Evolutionary conservation across 2,329 filamentous ascomycete species (phyloP).

Genomic region (Claviceps pazoutovae): DNA sequence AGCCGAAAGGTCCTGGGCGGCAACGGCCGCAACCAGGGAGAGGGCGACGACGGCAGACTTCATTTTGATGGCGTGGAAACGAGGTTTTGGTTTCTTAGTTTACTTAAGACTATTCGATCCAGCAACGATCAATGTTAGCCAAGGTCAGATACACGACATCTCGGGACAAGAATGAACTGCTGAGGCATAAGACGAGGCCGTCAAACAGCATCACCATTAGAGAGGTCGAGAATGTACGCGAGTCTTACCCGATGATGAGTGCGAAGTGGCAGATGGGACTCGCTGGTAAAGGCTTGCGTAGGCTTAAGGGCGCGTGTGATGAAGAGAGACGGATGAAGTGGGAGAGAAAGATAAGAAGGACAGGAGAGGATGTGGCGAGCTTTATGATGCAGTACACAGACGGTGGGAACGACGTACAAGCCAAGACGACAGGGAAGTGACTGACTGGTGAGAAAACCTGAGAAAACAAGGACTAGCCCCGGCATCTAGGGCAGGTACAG

Average conservation of each 20-base stretch:
- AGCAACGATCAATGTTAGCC: too few relatives aligned
- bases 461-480: conserved; percentile 4
- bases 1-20: conserved; percentile 26
- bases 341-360: neutral
- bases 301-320: neutral
- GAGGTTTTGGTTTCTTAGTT: neutral
- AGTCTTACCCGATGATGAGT: conserved; percentile 1
- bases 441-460: conserved; percentile 4
- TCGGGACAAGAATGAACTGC: too few relatives aligned
- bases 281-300: neutral
- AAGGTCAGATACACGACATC: too few relatives aligned
- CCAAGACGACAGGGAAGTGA: neutral
- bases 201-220: too few relatives aligned
- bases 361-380: neutral
- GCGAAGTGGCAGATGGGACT: neutral
- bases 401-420: neutral
- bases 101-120: neutral
- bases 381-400: conserved; percentile 4
- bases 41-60: conserved; percentile 32
- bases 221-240: neutral
- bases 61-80: conserved; percentile 27
- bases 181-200: too few relatives aligned
- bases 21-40: conserved; percentile 25
- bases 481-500: conserved; percentile 4
- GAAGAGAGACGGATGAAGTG: neutral